Evolutionary conservation across 2,329 filamentous ascomycete species (phyloP), one percentile per base, ranked within the genome.

Genomic region (Hypoxylon sp.): DNA sequence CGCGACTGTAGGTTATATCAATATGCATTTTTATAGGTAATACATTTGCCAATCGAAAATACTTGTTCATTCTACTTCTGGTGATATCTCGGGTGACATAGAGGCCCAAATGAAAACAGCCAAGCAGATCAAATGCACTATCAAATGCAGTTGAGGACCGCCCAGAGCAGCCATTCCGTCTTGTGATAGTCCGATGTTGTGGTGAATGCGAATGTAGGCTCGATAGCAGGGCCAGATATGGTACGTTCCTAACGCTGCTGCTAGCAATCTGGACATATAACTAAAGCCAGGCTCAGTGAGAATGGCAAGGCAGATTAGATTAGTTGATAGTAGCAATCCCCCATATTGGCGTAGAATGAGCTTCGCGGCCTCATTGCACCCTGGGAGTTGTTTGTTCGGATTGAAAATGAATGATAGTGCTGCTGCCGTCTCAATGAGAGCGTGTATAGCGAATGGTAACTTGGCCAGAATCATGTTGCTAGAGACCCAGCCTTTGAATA

Each of bases 331-430:
- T 2, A 87, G 77, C 13, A 85, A 77, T 11, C 82, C 84, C 46
- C 84, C 85, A 11, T 85, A 80, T 62, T 81, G 84, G 51, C 81
- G 79, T 11, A 86, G 73, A 32, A 87, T 75, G 38, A 86, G 80
- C 3, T 72, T 74, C 4, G 82, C 79, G 17, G 82, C 79, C 2
- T 73, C 71, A 5, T 79, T 74, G n/a, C 83, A 79, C 7, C 74
- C 75, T 7, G 80, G 76, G 9, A 86, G 78, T 65, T 87, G 84
- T 6, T 74, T 73, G 19, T 77, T 72, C 1, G 84, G 83, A 0
- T 61, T 64, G 41, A 82, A 72, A 60, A 84, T 79, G 75, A 86
- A 87, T n/a, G 81, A 80, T 5, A 81, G 67, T 13, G 82, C 82
- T 3, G 84, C 84, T 2, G 78, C 75, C 11, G 80, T 80, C 67